Conservation (phyloP, 208 protist species). For the Leishmania lainsoni region DNA sequence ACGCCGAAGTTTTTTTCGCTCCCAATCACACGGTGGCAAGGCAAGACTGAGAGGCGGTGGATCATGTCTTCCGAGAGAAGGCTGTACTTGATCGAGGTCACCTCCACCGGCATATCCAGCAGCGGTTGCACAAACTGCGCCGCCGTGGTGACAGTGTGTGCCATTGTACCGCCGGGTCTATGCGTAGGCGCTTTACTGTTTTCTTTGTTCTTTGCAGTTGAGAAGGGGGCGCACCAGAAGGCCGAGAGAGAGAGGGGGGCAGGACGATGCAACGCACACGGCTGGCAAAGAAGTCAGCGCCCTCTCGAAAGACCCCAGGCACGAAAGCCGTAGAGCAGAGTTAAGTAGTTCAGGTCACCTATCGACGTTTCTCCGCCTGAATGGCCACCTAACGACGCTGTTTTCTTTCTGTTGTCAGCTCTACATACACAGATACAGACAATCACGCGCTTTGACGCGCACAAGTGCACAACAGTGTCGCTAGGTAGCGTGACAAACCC, state of each 20-base stretch:
- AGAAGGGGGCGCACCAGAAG: not conserved
- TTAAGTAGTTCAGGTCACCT: not conserved
- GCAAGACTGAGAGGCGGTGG: slow-evolving; percentile 77
- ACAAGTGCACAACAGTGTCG: not conserved
- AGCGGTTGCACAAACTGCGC: slow-evolving; percentile 50
- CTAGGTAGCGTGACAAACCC: not conserved
- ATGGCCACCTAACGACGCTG: no score
- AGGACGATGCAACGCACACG: not conserved
- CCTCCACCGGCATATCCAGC: slow-evolving; percentile 62
- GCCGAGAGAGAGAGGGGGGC: not conserved
- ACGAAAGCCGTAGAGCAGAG: not conserved
- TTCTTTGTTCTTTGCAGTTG: not conserved
- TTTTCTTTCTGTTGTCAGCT: no score
- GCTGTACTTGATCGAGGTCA: slow-evolving; percentile 89
- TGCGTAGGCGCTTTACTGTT: not conserved
- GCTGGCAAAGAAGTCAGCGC: not conserved
- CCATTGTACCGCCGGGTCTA: not conserved
- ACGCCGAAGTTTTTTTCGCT: slow-evolving; percentile 75
- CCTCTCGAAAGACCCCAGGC: not conserved
- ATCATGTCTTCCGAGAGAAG: slow-evolving; percentile 89
- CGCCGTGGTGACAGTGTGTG: slow-evolving; percentile 1
- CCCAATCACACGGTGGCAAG: slow-evolving; percentile 76
- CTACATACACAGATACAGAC: not conserved
- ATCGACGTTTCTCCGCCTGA: not conserved
- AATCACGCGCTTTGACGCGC: not conserved